phyloP scores from a whole-genome alignment of 768 basidiomycete genomes.

The Macrolepiota albuminosa region DNA sequence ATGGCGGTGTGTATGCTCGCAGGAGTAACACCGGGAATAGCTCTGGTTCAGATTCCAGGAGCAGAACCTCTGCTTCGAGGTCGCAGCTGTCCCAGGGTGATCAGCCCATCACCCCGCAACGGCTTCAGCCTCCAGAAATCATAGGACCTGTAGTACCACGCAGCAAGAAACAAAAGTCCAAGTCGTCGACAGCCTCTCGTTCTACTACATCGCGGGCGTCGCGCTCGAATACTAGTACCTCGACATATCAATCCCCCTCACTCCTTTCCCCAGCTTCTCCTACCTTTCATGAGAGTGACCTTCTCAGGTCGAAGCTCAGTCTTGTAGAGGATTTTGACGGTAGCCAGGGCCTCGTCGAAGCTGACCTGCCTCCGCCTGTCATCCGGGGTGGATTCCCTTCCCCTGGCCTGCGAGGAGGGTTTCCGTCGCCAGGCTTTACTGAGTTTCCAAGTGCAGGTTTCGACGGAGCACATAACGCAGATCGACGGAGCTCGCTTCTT shows the following conservation, averaged over 20 bases:
- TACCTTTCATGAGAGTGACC: conserved; percentile 19
- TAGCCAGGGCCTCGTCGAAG: conserved; percentile 12
- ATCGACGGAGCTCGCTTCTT: conserved; percentile 11
- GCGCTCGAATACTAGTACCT: conserved; percentile 26
- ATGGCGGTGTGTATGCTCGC: conserved; percentile 48
- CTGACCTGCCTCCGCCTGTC: conserved; percentile 10
- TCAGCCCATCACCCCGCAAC: neutral
- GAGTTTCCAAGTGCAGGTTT: conserved; percentile 8
- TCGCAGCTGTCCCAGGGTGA: conserved; percentile 13
- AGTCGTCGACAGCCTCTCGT: conserved; percentile 28
- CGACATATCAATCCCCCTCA: conserved; percentile 41
- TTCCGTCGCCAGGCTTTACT: conserved; percentile 4
- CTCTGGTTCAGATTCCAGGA: conserved; percentile 56
- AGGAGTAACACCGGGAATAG: conserved; percentile 23
- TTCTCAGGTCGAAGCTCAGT: neutral
- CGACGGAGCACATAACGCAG: conserved; percentile 1
- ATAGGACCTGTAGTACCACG: neutral
- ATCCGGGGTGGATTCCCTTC: conserved; percentile 5
- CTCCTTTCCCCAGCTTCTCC: conserved; percentile 37
- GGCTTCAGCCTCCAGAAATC: neutral
- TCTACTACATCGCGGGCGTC: conserved; percentile 18
- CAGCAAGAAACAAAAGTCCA: conserved; percentile 22
- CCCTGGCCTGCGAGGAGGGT: conserved; percentile 7
- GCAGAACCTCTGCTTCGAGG: conserved; percentile 51
- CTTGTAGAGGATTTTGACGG: conserved; percentile 14